Evolutionary conservation across 257 asterid genomes (phyloP).

Genomic region (Solanum paucissectum): DNA sequence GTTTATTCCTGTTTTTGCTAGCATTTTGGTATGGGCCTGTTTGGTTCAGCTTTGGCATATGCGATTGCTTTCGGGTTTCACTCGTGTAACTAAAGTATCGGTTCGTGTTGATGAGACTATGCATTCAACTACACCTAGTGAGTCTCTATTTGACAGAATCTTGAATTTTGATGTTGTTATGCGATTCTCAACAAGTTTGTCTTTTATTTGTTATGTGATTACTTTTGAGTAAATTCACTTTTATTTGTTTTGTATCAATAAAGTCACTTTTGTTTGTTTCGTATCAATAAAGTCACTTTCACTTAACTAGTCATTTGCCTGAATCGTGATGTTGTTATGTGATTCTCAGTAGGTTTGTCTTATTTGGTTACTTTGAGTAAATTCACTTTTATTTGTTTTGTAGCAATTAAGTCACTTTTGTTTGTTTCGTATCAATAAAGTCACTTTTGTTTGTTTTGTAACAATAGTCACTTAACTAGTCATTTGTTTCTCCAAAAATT

Average conservation of each 20-base stretch:
- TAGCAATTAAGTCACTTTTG: not conserved
- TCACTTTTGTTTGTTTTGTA: not conserved
- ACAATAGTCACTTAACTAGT: not conserved
- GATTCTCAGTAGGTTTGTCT: not conserved
- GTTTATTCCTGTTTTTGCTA: constrained; percentile 78
- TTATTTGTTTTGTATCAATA: not conserved
- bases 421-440: not conserved
- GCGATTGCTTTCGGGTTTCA: constrained; percentile 34
- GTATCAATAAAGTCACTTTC: not conserved
- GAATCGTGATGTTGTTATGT: not conserved
- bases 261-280: not conserved
- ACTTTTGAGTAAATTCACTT: not conserved
- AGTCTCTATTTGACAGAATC: constrained; percentile 13
- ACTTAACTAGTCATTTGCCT: not conserved
- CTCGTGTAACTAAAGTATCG: not conserved
- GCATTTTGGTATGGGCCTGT: constrained; percentile 84
- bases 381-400: not conserved
- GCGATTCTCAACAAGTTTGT: not conserved
- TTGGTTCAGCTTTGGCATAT: constrained; percentile 90
- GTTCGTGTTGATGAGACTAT: constrained; percentile 3
- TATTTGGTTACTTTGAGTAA: not conserved
- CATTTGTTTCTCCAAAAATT: not conserved
- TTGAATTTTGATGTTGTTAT: not conserved
- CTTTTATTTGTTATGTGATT: not conserved
- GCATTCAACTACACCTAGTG: constrained; percentile 49